These are phyloP conservation scores for Chlamydomonas eustigma DNA, from an alignment of 139 green algal genomes.

Conservation along the genomic window DNA sequence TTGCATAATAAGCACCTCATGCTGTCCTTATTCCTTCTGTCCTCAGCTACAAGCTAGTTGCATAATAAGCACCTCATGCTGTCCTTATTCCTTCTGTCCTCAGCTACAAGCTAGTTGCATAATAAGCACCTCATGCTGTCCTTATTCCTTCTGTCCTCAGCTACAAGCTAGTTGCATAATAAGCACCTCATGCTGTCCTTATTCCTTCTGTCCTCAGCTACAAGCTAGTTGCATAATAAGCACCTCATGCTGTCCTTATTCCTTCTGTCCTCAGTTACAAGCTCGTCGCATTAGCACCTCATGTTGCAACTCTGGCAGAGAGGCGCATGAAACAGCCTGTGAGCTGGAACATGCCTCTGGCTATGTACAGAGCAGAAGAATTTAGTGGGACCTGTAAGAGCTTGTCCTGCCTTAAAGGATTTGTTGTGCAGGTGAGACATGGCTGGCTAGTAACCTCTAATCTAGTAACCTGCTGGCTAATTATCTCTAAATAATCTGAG, in stretches of 20 bases:
- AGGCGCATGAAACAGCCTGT: slow-evolving; percentile 3
- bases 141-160: no score
- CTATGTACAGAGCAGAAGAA: background rate
- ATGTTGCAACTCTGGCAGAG: slow-evolving; percentile 1
- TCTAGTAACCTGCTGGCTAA: no score
- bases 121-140: no score
- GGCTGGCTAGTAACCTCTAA: no score
- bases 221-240: background rate
- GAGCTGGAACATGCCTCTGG: background rate
- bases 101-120: no score
- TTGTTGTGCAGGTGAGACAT: slow-evolving; percentile 13
- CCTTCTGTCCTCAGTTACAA: background rate
- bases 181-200: background rate
- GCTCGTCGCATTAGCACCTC: background rate
- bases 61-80: no score
- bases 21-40: no score
- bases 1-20: no score
- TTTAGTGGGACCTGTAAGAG: background rate
- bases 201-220: background rate
- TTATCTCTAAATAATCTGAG: no score
- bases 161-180: background rate
- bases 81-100: no score
- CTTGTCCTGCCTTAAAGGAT: background rate
- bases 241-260: background rate
- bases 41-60: no score